Evolutionary conservation across 306 rosid genomes (phyloP), one percentile per base, ranked within the genome.

Genomic region (Vicia villosa): DNA sequence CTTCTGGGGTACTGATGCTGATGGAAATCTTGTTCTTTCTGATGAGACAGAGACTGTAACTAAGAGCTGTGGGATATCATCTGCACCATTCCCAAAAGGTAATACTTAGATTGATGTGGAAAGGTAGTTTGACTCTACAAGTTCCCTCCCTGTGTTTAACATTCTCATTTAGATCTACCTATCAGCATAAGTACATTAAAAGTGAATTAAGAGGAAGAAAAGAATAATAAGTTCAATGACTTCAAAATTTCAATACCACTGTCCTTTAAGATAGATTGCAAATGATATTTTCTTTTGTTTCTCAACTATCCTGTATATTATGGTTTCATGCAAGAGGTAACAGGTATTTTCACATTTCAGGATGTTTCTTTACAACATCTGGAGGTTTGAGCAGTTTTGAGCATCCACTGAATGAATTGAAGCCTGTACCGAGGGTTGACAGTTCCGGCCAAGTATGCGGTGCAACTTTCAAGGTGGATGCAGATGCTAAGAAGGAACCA

Each of bases 21-120:
- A 89, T 79, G 97, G 88, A 36, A 80, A 84, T 79, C 89, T 95
- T 58, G 96, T 91, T 80, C 61, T 91, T 54, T 81, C 96, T 3
- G 99, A 91, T 76, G 92, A 89, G 63, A 59, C 66, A 2, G 97
- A 87, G 47, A 74, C 65, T 43, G 79, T 89, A 80, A 74, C 81
- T 63, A 84, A 85, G 82, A 88, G 95, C 84, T 95, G 97, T 63
- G 97, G 91, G 73, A 95, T 84, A 72, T 95, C 99, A 63, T 87
- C 78, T 79, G 99, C 95, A 28, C 95, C 97, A 66, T 95, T 95
- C 71, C 99, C 99, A 65, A 86, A 84, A 87, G 99, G 99, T 94
- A 88, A 79, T 56, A 63, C 15, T 58, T 42, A 52, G 36, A 42
- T 67, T 38, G 15, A 17, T 40, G 41, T 32, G 42, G 50, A 56